Base-by-base conservation (phyloP, 257 asterid genomes). In the Solanum etuberosum region DNA sequence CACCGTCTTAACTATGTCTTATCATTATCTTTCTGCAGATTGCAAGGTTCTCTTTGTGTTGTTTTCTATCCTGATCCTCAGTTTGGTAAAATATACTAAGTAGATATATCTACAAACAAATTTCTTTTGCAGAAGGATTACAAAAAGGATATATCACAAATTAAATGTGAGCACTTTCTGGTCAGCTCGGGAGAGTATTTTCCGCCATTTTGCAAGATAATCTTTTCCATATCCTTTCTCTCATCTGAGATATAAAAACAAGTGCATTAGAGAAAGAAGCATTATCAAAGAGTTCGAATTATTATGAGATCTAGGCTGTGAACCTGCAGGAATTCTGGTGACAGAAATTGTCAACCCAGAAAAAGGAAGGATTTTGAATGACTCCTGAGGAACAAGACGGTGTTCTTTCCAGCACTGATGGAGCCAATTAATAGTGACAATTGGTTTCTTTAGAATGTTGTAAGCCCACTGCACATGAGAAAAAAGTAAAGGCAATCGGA, bases 341-440 rank as follows among this genome's bases (percentile, higher is more conserved):
- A 97, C 99, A 51, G 96, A 94, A 85, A 97, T 91, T 84, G 92
- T 92, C 90, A 97, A 90, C 83, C 99, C 99, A 86, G 93, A 92
- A 92, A 97, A 95, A 86, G 99, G 98, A 89, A 90, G 98, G 93
- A 95, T 95, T 89, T 93, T 92, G 91, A 90, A 97, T 84, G 97
- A 89, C 67, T 97, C 99, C 38, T 93, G 98, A 86, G 99, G 96
- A 89, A 96, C 99, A 86, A 95, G 93, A 83, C 99, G 96, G 90
- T 97, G 99, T 91, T 97, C 99, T 91, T 94, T 95, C 99, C 99
- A 97, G 89, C 99, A 97, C 51, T 96, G 99, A 65, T 88, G 94
- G 82, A 97, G 95, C 99, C 99, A 97, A 87, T 88, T 91, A 32
- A 86, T 90, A 85, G 94, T 93, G 92, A 96, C 98, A 87, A 93